Evolutionary conservation across 371 early-diverging fungal species (phyloP), one percentile per base, ranked within the genome.

Genomic region (Circinella umbellata): DNA sequence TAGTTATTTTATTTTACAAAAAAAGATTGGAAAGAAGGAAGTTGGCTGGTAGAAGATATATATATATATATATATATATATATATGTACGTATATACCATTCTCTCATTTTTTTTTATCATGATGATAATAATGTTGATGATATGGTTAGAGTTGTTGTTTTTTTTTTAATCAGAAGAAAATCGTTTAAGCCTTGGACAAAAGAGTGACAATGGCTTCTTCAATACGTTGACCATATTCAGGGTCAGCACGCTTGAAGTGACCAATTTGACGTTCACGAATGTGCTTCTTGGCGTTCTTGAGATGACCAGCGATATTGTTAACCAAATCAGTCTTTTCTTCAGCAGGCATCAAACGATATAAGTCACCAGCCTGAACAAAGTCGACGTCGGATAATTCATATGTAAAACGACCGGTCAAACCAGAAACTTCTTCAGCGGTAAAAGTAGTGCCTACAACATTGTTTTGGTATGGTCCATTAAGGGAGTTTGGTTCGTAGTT

Each of bases 401-500:
- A 81, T 10, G 84, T 77, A 79, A 84, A 85, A 47, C 92, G 91
- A 38, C 89, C 92, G 65, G 89, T 85, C 61, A 77, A 66, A 54
- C 90, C 90, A 8, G 68, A 63, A 8, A 86, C 67, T 61, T 76
- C 76, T 60, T 80, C 81, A 62, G 82, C 70, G 42, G 80, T 69
- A 61, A 75, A 82, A 35, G 84, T 80, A 42, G 81, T 76, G 63
- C 74, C 83, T 37, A 72, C 73, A 15, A 85, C 68, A 68, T 87
- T 83, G 79, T 68, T 86, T 73, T 88, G 87, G 69, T 78, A 71
- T 60, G 89, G 83, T 4, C 88, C 88, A 68, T 82, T 86, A 39
- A 85, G 82, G 14, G 86, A 81, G 83, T 90, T 93, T 75, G 93
- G 93, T 76, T 92, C 92, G 70, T 94, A 93, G 85, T 93, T 94